Percentiles rank a stretch among this genome's conserved stretches.
Conservation (phyloP, 2,329 filamentous ascomycete species). For the Sporothrix luriei region DNA sequence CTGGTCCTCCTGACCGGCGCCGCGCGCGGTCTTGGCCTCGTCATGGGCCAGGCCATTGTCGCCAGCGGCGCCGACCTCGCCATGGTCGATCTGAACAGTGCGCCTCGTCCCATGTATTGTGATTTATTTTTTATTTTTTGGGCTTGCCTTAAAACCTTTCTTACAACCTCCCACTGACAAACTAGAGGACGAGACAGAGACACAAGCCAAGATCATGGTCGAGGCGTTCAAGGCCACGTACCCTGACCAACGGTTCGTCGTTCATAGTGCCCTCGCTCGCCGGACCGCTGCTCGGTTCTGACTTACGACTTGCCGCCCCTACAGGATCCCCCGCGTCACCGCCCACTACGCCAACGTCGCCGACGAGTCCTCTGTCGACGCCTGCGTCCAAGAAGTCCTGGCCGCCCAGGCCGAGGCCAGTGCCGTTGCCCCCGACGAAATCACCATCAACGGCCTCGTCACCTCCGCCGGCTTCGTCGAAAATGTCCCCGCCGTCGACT, state of each 20-base stretch:
- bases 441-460: slow-evolving; percentile 84
- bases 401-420: slow-evolving; percentile 59
- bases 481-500: slow-evolving; percentile 89
- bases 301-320: background rate
- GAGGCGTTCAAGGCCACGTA: slow-evolving; percentile 78
- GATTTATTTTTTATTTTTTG: background rate
- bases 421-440: background rate
- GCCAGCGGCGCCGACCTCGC: slow-evolving; percentile 86
- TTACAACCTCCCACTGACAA: slow-evolving; percentile 48
- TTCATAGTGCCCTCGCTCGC: background rate
- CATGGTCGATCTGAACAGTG: slow-evolving; percentile 91
- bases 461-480: slow-evolving; percentile 97
- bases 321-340: slow-evolving; percentile 71
- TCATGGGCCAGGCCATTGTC: slow-evolving; percentile 91
- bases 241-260: slow-evolving; percentile 65
- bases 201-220: slow-evolving; percentile 72
- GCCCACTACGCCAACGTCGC: slow-evolving; percentile 90
- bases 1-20: slow-evolving; percentile 88
- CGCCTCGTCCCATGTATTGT: background rate
- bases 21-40: slow-evolving; percentile 82
- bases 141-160: background rate
- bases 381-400: slow-evolving; percentile 70
- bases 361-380: slow-evolving; percentile 74
- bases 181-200: slow-evolving; percentile 82
- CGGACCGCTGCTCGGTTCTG: background rate